A percentile compares a stretch with the other conserved stretches of the same genome.
phyloP scores from a whole-genome alignment of 1,284 basidiomycete genomes.

The Cutaneotrichosporon sp. region DNA sequence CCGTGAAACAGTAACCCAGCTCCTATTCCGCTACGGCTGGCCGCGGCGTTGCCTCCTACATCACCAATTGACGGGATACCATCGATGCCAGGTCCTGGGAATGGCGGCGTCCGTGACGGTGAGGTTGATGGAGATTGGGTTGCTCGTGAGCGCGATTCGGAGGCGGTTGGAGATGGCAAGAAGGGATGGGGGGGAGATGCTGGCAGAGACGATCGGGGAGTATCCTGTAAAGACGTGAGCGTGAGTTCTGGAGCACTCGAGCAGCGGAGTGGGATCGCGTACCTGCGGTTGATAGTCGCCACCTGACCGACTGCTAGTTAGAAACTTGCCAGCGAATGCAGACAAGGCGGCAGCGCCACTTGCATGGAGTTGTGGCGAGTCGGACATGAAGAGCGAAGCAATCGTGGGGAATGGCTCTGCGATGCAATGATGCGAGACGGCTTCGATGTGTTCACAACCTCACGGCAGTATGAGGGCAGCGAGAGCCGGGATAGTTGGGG shows the following conservation, averaged over 20 bases:
- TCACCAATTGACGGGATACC: slow-evolving; percentile 39
- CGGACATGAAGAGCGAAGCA: slow-evolving; percentile 1
- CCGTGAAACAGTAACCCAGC: slow-evolving; percentile 31
- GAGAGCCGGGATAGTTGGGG: too few species aligned
- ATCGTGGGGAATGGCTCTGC: too few species aligned
- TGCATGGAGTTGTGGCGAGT: background rate
- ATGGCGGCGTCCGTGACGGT: slow-evolving; percentile 36
- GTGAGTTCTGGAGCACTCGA: background rate
- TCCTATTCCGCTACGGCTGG: slow-evolving; percentile 22
- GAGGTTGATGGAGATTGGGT: slow-evolving; percentile 25
- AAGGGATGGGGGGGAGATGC: slow-evolving; percentile 37
- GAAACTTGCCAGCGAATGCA: slow-evolving; percentile 40
- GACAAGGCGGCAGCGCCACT: slow-evolving; percentile 26
- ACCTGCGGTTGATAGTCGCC: slow-evolving; percentile 4
- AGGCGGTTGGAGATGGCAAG: slow-evolving; percentile 34
- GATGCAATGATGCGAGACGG: too few species aligned
- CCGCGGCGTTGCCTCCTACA: slow-evolving; percentile 4
- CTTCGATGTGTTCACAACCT: too few species aligned
- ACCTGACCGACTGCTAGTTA: slow-evolving; percentile 21
- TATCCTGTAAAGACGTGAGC: background rate
- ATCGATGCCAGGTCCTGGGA: slow-evolving; percentile 39
- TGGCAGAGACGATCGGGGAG: background rate
- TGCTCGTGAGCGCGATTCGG: slow-evolving; percentile 30
- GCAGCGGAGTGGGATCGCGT: too few species aligned
- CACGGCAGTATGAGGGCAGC: too few species aligned